Evolutionary conservation across 139 green algal species (phyloP), one percentile per base, ranked within the genome.

Genomic region (Monoraphidium neglectum): DNA sequence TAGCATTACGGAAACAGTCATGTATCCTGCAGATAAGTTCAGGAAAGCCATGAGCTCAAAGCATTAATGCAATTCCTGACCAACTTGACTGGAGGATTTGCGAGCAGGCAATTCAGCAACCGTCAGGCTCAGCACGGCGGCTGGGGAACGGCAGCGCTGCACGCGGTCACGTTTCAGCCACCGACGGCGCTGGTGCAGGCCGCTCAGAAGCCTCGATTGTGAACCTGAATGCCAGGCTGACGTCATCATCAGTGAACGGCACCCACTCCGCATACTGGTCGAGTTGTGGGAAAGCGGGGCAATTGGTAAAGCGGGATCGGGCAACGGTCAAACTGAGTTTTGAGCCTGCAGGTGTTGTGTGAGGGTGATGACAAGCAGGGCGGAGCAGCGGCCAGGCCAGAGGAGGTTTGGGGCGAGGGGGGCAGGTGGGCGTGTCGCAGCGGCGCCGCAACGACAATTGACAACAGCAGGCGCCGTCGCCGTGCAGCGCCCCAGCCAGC

Each of bases 181-280:
- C 43, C 43, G 43, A 51, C 43, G 43, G 43, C 43, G 43, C 43
- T 12, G 43, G 43, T 12, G 43, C 43, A 8, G 43, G 43, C 43
- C 8, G 43, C 43, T 51, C 43, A 8, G 36, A 26, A 49, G 68
- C 74, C 47, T 82, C 30, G 8, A 90, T 26, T n/a, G 74, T 30
- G 68, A 92, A 92, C 1, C 87, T 71, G 72, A 90, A 92, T 10
- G 71, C 74, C 72, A 88, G 84, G 62, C 67, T 83, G 8, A 26
- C 35, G n/a, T 88, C 80, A 16, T 82, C 56, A 1, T 8, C 12
- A 33, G 36, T 36, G 69, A 82, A 90, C 1, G 87, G 87, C 37
- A 72, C 37, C 73, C 43, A 51, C 43, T 51, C 43, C 8, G 43
- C 43, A 12, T 51, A 51, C 43, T 51, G 12, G 12, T n/a, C n/a